These are phyloP conservation scores for Sphaerulina vaccinii DNA, from an alignment of 2,329 filamentous ascomycete genomes.

Conservation along the genomic window DNA sequence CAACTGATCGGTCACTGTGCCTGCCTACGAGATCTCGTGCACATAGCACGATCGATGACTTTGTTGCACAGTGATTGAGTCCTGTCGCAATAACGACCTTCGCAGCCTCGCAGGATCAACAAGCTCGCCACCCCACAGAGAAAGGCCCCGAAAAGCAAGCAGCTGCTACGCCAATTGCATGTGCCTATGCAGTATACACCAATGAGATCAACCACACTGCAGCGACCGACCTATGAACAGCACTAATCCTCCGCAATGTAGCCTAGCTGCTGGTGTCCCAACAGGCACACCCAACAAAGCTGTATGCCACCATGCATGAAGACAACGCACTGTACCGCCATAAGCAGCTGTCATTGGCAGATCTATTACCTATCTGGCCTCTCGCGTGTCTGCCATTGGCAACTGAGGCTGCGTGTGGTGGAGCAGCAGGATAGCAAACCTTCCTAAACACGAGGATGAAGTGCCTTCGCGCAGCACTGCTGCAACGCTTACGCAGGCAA, in stretches of 20 bases:
- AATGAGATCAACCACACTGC: neutral
- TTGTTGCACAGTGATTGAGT: neutral
- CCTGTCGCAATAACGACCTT: neutral
- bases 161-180: neutral
- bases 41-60: neutral
- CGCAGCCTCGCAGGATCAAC: slow-evolving; percentile 1
- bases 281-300: too few species aligned
- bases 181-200: neutral
- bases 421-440: slow-evolving; percentile 1
- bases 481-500: neutral
- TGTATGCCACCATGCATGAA: slow-evolving; percentile 2
- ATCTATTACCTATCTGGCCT: neutral
- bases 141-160: neutral
- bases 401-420: neutral
- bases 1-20: too few species aligned
- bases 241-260: neutral
- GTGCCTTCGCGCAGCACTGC: neutral
- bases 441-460: neutral
- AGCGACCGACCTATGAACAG: neutral
- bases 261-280: neutral
- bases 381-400: neutral
- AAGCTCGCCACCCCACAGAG: neutral
- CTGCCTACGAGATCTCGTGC: neutral
- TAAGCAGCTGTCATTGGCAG: slow-evolving; percentile 1
- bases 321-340: slow-evolving; percentile 5